These are phyloP conservation scores for Backusella psychrophila DNA, from an alignment of 192 early-diverging fungal species.

Conservation along the genomic window DNA sequence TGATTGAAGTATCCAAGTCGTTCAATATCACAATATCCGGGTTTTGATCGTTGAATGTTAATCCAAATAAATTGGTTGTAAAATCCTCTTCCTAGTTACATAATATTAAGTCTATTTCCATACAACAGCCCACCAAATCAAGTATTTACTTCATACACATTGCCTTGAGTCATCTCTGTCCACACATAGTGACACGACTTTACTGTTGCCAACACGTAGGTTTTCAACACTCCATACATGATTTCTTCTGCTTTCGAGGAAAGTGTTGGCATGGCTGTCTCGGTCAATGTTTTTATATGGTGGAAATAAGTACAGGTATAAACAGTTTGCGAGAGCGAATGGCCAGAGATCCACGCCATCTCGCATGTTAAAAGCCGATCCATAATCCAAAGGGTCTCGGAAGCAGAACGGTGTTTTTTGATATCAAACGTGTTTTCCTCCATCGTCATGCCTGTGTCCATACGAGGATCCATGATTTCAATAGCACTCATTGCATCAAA, in stretches of 20 bases:
- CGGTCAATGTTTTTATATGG: constrained; percentile 35
- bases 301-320: constrained; percentile 57
- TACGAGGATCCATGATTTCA: constrained; percentile 64
- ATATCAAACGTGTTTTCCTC: constrained; percentile 42
- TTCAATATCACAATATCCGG: constrained; percentile 33
- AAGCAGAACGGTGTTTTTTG: constrained; percentile 29
- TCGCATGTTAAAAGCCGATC: constrained; percentile 52
- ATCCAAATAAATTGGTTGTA: constrained; percentile 53
- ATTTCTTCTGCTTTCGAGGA: constrained; percentile 20
- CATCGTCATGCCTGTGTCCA: constrained; percentile 61
- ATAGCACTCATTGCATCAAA: constrained; percentile 67
- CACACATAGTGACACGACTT: constrained; percentile 51
- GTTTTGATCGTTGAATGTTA: constrained; percentile 44
- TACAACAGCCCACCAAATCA: no score
- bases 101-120: no score
- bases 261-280: not conserved
- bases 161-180: constrained; percentile 55
- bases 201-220: constrained; percentile 46
- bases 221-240: constrained; percentile 39
- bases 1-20: constrained; percentile 32
- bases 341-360: constrained; percentile 64
- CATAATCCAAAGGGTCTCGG: constrained; percentile 43
- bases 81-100: constrained; percentile 56
- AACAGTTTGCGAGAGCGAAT: constrained; percentile 57
- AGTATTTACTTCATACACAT: constrained; percentile 48